phyloP scores from a whole-genome alignment of 495 filamentous ascomycete genomes.

The Acidomyces sp. region DNA sequence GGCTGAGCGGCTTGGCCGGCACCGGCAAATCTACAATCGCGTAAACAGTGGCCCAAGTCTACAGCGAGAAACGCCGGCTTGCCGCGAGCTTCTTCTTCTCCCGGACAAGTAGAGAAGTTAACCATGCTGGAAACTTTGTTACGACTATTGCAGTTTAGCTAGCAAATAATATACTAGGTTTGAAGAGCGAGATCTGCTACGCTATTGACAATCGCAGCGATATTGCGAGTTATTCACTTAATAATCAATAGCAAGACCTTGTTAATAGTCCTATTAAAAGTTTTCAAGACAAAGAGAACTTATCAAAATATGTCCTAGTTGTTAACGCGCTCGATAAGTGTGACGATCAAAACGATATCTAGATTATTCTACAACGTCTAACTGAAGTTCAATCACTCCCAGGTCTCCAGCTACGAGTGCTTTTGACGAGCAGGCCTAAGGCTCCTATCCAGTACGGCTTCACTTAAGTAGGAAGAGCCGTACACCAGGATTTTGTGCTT shows the following conservation, averaged over 20 bases:
- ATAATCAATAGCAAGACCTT: conserved; percentile 4
- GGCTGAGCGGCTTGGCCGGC: conserved; percentile 28
- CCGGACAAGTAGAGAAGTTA: conserved; percentile 10
- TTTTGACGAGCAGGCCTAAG: conserved; percentile 30
- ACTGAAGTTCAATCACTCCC: conserved; percentile 12
- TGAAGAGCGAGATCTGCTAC: not conserved
- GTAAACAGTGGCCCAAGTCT: conserved; percentile 12
- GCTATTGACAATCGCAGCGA: not conserved
- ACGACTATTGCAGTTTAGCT: conserved; percentile 17
- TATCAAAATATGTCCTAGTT: no score
- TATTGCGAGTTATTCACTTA: no score
- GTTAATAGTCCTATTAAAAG: not conserved
- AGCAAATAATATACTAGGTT: not conserved
- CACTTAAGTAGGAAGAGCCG: conserved; percentile 26
- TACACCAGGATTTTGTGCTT: not conserved
- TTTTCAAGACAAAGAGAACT: not conserved
- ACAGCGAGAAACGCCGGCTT: conserved; percentile 5
- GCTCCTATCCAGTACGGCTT: conserved; percentile 24
- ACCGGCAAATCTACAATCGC: conserved; percentile 28
- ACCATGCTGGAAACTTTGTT: conserved; percentile 19
- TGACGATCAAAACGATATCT: conserved; percentile 20
- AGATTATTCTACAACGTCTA: conserved; percentile 12
- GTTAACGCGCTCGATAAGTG: conserved; percentile 31
- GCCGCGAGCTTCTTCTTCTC: conserved; percentile 27
- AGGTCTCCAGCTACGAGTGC: conserved; percentile 19